Base-by-base conservation (phyloP, 257 asterid species). In the Asclepias syriaca region DNA sequence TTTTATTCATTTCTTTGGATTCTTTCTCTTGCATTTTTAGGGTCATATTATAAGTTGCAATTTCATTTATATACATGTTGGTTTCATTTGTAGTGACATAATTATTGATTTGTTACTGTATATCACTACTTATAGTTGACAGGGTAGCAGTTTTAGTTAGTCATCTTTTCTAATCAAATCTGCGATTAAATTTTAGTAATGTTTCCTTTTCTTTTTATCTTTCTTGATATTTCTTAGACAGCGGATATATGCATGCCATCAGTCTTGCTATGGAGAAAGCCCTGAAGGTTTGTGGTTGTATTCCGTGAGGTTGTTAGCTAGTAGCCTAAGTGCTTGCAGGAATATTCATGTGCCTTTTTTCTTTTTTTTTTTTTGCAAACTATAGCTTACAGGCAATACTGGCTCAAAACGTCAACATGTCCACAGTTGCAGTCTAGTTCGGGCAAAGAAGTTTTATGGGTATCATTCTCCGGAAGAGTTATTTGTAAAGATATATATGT, bases 371-470 rank as follows among this genome's bases (percentile, higher is more conserved):
- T 73, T 71, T 66, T 49, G 80, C 79, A 69, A 78, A 57, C 56
- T 72, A 71, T 86, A 94, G 98, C 95, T 88, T 66, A 94, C 84
- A 80, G 90, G 91, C 77, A 91, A 77, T 81, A 84, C 87, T 73
- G 89, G 91, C 83, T 84, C 89, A 74, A 91, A 89, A 78, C 95
- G 93, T 56, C 97, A 94, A 84, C 97, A 94, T 78, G 92, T 94
- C 80, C 97, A 94, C 77, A 83, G 91, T 70, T 87, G 91, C 80
- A 84, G 85, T 77, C 84, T 91, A 80, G 97, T 94, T 64, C 88
- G 89, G 61, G 97, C 95, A 67, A 85, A 77, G 82, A 94, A 86
- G 87, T 89, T 94, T 74, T 94, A 94, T 71, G 98, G 98, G 63
- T 89, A 87, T 84, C 96, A 89, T 88, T 81, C 96, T 77, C 74